A percentile compares a stretch with the other conserved stretches of the same genome.
Conservation (phyloP, 2,329 filamentous ascomycete genomes). For the Aspergillus sp. region DNA sequence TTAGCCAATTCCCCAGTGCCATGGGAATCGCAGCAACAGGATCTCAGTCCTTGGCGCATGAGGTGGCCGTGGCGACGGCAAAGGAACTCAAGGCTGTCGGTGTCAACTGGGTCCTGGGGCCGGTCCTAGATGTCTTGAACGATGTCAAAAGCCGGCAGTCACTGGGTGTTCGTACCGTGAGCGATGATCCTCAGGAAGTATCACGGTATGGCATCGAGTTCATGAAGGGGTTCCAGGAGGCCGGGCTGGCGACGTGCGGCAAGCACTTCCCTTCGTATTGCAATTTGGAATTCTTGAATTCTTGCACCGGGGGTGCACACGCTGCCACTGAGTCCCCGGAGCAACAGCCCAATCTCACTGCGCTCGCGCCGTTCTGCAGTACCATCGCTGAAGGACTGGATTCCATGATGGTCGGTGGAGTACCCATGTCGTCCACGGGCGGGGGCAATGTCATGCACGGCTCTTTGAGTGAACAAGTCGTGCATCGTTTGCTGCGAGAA, state of each 20-base stretch:
- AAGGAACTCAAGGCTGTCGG: slow-evolving; percentile 88
- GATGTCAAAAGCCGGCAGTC: slow-evolving; percentile 79
- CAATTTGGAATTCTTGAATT: slow-evolving; percentile 86
- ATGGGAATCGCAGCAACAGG: slow-evolving; percentile 96
- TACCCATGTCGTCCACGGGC: slow-evolving; percentile 80
- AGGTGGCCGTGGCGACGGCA: slow-evolving; percentile 85
- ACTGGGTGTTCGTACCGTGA: slow-evolving; percentile 77
- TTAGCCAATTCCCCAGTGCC: slow-evolving; percentile 91
- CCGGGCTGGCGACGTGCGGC: slow-evolving; percentile 78
- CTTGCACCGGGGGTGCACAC: slow-evolving; percentile 72
- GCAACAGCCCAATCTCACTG: slow-evolving; percentile 74
- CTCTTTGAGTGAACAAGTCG: slow-evolving; percentile 84
- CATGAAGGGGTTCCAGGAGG: slow-evolving; percentile 87
- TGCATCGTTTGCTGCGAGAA: slow-evolving; percentile 78
- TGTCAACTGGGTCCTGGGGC: slow-evolving; percentile 91
- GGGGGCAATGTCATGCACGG: slow-evolving; percentile 94
- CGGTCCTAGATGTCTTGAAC: slow-evolving; percentile 85
- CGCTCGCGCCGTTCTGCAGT: slow-evolving; percentile 83
- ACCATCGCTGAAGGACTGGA: slow-evolving; percentile 80
- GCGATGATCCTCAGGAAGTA: slow-evolving; percentile 91
- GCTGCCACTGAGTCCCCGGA: slow-evolving; percentile 93
- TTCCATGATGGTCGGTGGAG: slow-evolving; percentile 92
- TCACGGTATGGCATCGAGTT: slow-evolving; percentile 86
- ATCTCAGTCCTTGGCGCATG: slow-evolving; percentile 73
- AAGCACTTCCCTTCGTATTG: slow-evolving; percentile 97